Conservation (phyloP, 2,329 filamentous ascomycete genomes). For the Chaetomium globosum region DNA sequence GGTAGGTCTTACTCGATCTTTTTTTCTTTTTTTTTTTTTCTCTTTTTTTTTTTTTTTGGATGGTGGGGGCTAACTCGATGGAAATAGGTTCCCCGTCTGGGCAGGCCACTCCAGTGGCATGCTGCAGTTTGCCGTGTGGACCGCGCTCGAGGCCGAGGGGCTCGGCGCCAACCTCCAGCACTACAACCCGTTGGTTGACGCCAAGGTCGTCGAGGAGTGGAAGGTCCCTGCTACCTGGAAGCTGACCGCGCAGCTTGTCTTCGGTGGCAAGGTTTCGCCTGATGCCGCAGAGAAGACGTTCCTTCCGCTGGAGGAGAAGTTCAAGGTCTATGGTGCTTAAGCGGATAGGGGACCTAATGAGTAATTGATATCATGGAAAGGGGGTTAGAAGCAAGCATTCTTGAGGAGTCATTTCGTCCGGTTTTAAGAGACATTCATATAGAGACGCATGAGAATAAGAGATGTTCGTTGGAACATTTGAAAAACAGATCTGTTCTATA, state of each 20-base stretch:
- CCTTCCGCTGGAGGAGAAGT: slow-evolving; percentile 64
- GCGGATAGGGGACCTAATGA: not conserved
- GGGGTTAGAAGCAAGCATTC: slow-evolving; percentile 19
- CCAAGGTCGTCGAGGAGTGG: slow-evolving; percentile 70
- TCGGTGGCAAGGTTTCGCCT: slow-evolving; percentile 64
- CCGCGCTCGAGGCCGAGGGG: slow-evolving; percentile 78
- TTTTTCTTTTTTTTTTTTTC: not conserved
- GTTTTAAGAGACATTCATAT: not conserved
- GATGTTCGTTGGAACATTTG: not conserved
- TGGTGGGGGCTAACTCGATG: not conserved
- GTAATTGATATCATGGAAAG: slow-evolving; percentile 20
- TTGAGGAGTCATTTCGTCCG: not conserved
- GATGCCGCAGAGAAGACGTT: slow-evolving; percentile 65
- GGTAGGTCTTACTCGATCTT: slow-evolving; percentile 22
- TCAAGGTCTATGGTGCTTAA: slow-evolving; percentile 65
- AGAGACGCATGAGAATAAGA: not conserved
- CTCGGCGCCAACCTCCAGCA: slow-evolving; percentile 89
- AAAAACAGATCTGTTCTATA: not conserved
- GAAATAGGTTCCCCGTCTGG: slow-evolving; percentile 71
- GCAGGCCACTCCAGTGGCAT: slow-evolving; percentile 77
- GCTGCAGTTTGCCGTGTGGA: slow-evolving; percentile 80
- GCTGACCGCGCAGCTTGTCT: slow-evolving; percentile 81
- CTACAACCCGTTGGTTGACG: slow-evolving; percentile 85
- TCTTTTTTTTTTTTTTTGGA: not conserved
- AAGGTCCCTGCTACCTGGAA: slow-evolving; percentile 71